phyloP scores from a whole-genome alignment of 73 alveolate genomes.

The Paramecium sexaurelia region DNA sequence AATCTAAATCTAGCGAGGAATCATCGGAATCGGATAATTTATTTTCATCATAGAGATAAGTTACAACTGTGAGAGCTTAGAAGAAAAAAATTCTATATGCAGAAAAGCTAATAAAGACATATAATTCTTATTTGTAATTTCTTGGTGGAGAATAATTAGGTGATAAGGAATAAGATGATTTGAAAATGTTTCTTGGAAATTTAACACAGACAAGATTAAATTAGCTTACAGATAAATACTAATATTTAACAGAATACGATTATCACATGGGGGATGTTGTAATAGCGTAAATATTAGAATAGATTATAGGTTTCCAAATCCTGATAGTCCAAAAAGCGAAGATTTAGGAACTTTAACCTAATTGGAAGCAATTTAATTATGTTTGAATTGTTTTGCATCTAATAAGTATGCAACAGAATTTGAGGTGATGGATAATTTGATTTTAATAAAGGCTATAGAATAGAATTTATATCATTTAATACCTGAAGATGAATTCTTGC shows the following conservation, averaged over 20 bases:
- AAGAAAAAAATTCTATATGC: neutral
- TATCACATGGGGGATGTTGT: constrained; percentile 18
- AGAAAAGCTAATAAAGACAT: neutral
- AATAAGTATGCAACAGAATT: neutral
- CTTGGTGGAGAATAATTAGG: neutral
- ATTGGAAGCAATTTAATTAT: neutral
- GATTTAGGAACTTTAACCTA: neutral
- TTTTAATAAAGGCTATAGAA: neutral
- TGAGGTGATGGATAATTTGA: neutral
- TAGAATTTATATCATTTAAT: neutral
- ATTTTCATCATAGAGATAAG: neutral
- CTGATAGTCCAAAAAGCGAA: neutral
- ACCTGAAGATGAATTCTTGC: neutral
- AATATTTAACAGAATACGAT: neutral
- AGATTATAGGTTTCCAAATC: neutral
- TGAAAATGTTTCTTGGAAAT: neutral
- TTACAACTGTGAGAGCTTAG: neutral
- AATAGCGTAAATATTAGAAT: neutral
- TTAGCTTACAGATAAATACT: neutral
- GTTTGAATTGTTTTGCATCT: neutral
- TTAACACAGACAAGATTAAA: neutral
- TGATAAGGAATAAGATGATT: neutral
- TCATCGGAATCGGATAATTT: neutral
- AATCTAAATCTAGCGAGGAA: neutral
- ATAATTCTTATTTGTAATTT: neutral